phyloP scores from a whole-genome alignment of 2,329 filamentous ascomycete genomes.

The Penicillium sumatraense region DNA sequence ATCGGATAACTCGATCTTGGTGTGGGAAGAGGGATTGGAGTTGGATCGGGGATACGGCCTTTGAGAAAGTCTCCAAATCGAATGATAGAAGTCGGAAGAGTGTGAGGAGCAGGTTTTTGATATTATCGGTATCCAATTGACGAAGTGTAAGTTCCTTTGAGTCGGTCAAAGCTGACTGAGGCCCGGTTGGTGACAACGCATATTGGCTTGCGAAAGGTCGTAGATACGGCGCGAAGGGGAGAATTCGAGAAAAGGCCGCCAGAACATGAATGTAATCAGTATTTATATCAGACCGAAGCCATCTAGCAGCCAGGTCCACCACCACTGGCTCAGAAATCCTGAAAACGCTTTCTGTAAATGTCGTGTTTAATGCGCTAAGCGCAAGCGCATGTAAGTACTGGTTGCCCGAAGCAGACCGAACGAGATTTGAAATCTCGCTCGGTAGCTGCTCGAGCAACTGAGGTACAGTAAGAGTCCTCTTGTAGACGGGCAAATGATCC shows the following conservation, averaged over 20 bases:
- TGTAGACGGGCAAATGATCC: conserved; percentile 43
- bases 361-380: conserved; percentile 69
- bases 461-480: conserved; percentile 60
- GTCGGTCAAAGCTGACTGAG: conserved; percentile 37
- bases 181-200: conserved; percentile 38
- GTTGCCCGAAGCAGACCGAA: conserved; percentile 66
- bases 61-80: conserved; percentile 70
- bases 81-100: conserved; percentile 80
- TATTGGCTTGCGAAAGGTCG: conserved; percentile 69
- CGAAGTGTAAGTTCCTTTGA: conserved; percentile 34
- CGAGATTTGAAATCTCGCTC: conserved; percentile 68
- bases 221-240: conserved; percentile 82
- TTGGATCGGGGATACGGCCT: conserved; percentile 66
- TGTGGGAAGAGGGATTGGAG: conserved; percentile 72
- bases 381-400: conserved; percentile 74
- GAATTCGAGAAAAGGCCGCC: conserved; percentile 75
- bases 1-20: conserved; percentile 66
- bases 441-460: conserved; percentile 65
- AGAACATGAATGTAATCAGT: conserved; percentile 54
- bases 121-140: conserved; percentile 41
- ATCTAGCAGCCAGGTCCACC: conserved; percentile 81
- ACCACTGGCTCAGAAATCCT: conserved; percentile 75
- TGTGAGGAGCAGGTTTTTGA: conserved; percentile 64
- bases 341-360: conserved; percentile 74
- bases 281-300: conserved; percentile 57